These are phyloP conservation scores for Linnemannia zychae DNA, from an alignment of 192 early-diverging fungal genomes.

Conservation along the genomic window DNA sequence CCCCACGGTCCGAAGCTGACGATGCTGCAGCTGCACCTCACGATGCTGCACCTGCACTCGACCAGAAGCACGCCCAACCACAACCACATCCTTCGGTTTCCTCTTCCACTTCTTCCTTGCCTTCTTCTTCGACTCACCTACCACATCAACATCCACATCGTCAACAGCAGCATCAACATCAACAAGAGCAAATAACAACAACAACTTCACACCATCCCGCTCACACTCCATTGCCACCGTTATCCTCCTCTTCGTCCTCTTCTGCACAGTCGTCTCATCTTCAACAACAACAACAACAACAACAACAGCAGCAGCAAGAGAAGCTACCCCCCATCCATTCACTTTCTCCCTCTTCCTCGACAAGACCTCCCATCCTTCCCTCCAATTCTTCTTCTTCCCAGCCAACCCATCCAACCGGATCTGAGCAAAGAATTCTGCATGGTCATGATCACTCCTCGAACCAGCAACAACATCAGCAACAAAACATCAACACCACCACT, in stretches of 20 bases:
- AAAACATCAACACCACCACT: background rate
- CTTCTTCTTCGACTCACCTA: background rate
- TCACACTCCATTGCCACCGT: background rate
- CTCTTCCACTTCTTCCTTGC: background rate
- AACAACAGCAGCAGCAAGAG: background rate
- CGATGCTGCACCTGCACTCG: slow-evolving; percentile 2
- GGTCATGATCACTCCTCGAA: slow-evolving; percentile 1
- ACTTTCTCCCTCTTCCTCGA: background rate
- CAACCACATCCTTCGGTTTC: slow-evolving; percentile 5
- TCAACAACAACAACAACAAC: background rate
- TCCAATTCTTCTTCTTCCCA: slow-evolving; percentile 11
- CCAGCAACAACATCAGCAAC: background rate
- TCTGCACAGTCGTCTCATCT: background rate
- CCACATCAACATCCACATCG: background rate
- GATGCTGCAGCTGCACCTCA: slow-evolving; percentile 3
- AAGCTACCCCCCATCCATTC: background rate
- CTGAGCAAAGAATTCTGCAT: slow-evolving; percentile 1
- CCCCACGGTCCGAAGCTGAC: background rate
- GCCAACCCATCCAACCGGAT: background rate
- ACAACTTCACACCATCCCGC: background rate
- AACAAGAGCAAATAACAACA: background rate
- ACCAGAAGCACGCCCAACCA: slow-evolving; percentile 1
- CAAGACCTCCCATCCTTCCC: background rate
- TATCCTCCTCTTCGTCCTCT: background rate
- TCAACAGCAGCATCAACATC: background rate